Percentiles rank a stretch among this genome's conserved stretches.
Evolutionary conservation across 2,329 filamentous ascomycete species (phyloP).

Genomic region (Cercospora beticola): DNA sequence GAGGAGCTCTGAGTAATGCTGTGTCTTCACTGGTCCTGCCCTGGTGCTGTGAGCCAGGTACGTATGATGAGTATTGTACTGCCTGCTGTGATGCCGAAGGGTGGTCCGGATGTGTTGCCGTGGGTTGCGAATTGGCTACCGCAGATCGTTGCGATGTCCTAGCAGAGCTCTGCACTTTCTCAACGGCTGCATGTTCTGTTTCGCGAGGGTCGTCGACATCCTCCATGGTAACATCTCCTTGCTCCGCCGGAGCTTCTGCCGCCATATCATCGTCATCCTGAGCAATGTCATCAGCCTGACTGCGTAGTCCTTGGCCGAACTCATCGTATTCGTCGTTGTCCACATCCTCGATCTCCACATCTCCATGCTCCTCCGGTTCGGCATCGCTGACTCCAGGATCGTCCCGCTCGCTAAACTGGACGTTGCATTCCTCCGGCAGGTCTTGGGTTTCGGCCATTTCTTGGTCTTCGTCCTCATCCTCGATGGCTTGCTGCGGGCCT

Average conservation of each 20-base stretch:
- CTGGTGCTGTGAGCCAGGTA: slow-evolving; percentile 39
- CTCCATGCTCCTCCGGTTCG: slow-evolving; percentile 17
- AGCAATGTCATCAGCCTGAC: slow-evolving; percentile 30
- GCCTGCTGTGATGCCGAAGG: slow-evolving; percentile 24
- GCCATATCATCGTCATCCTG: slow-evolving; percentile 24
- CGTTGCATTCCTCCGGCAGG: slow-evolving; percentile 14
- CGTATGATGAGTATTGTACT: slow-evolving; percentile 37
- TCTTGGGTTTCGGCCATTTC: slow-evolving; percentile 18
- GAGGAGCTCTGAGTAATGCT: slow-evolving; percentile 29
- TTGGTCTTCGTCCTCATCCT: slow-evolving; percentile 17
- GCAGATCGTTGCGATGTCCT: slow-evolving; percentile 40
- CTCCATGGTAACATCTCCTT: slow-evolving; percentile 13
- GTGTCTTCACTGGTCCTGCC: slow-evolving; percentile 35
- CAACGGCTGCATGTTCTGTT: background rate
- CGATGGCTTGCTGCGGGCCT: slow-evolving; percentile 28
- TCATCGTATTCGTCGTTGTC: slow-evolving; percentile 42
- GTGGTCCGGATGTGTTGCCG: background rate
- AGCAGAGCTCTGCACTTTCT: background rate
- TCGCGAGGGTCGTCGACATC: background rate
- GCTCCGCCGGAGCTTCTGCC: slow-evolving; percentile 9
- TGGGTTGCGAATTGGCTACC: slow-evolving; percentile 49
- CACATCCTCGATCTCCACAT: slow-evolving; percentile 14
- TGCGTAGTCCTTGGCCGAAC: slow-evolving; percentile 35
- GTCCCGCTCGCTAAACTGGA: slow-evolving; percentile 18
- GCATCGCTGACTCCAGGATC: slow-evolving; percentile 16